Conservation (phyloP, 306 rosid species). For the Inga leiocalycina region DNA sequence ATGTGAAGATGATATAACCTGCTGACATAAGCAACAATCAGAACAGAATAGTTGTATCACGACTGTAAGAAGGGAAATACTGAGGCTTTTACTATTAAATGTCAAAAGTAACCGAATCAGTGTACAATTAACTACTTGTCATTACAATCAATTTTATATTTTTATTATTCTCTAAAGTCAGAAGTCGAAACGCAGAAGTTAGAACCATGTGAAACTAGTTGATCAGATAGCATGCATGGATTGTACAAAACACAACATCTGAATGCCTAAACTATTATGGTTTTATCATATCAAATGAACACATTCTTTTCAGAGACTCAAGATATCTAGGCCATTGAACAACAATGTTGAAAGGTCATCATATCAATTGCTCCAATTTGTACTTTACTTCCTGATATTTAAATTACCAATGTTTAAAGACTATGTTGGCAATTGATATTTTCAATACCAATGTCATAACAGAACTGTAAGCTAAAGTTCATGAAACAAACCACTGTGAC, state of each 20-base stretch:
- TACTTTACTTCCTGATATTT: too few species aligned
- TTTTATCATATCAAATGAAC: too few species aligned
- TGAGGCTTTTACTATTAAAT: not conserved
- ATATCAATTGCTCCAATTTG: too few species aligned
- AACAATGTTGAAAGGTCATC: too few species aligned
- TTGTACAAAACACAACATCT: not conserved
- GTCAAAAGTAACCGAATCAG: not conserved
- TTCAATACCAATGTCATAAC: too few species aligned
- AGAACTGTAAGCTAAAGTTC: too few species aligned
- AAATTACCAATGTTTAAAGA: too few species aligned
- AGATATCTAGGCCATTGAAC: too few species aligned
- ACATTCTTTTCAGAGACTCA: too few species aligned
- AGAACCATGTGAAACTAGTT: not conserved
- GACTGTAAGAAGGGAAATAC: not conserved
- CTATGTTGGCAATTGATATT: too few species aligned
- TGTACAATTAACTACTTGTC: not conserved
- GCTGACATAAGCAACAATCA: not conserved
- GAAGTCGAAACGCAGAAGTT: not conserved
- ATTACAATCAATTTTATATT: not conserved
- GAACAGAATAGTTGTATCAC: not conserved
- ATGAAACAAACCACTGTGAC: too few species aligned
- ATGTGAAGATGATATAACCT: not conserved
- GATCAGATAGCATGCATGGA: not conserved
- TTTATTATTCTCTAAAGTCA: constrained; percentile 3
- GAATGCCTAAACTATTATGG: too few species aligned